phyloP scores from a whole-genome alignment of 352 stramenopile genomes.

The Globisporangium okanoganense region DNA sequence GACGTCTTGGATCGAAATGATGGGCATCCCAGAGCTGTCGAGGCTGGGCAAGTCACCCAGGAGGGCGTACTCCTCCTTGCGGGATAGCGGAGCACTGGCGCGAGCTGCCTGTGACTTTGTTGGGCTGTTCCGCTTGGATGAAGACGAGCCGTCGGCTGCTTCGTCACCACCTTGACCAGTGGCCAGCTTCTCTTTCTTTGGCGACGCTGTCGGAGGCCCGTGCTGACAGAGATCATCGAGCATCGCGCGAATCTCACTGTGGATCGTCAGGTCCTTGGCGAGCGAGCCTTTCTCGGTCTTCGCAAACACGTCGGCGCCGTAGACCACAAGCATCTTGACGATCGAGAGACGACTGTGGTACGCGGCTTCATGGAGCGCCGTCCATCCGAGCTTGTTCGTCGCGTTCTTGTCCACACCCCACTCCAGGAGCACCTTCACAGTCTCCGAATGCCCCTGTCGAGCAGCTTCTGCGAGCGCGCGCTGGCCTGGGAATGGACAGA shows the following conservation, averaged over 20 bases:
- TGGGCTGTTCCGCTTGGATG: conserved; percentile 28
- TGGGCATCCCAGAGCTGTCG: conserved; percentile 23
- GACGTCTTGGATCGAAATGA: conserved; percentile 60
- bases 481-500: conserved; percentile 75
- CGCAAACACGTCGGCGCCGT: conserved; percentile 62
- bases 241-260: conserved; percentile 73
- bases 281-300: conserved; percentile 67
- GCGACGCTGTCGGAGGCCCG: conserved; percentile 17
- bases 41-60: conserved; percentile 70
- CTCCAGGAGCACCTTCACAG: conserved; percentile 70
- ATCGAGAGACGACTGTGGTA: conserved; percentile 76
- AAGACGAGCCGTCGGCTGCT: conserved; percentile 7
- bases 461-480: conserved; percentile 61
- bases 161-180: conserved; percentile 3
- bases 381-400: conserved; percentile 70
- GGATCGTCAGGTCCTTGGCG: conserved; percentile 72
- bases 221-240: conserved; percentile 65
- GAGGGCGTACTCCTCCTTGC: conserved; percentile 80
- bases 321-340: conserved; percentile 75
- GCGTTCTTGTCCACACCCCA: conserved; percentile 80
- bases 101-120: conserved; percentile 20
- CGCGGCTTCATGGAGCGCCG: conserved; percentile 72
- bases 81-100: conserved; percentile 32
- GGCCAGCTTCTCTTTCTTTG: conserved; percentile 21
- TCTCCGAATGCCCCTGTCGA: conserved; percentile 57